Evolutionary conservation across 768 basidiomycete genomes (phyloP), one percentile per base, ranked within the genome.

Genomic region (Mycena amicta): DNA sequence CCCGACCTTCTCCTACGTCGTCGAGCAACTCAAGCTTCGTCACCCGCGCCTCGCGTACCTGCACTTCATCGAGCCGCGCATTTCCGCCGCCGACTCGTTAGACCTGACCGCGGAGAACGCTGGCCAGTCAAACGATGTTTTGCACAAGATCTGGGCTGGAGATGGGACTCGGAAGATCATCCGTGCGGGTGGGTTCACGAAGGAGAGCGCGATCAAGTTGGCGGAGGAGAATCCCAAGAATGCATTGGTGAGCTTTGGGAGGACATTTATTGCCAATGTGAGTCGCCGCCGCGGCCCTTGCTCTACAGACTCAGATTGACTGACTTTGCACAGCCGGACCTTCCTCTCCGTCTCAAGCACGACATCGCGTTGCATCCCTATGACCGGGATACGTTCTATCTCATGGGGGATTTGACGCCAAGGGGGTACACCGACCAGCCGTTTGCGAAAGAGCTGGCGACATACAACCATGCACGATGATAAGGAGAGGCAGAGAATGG

Each of bases 21-120:
- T 68, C 40, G 41, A 50, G 5, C 37, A 71, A 12, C 41, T 77
- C 41, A 64, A 59, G 20, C 52, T 66, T 12, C 55, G 56, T n/a
- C 66, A 69, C 52, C 74, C 73, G 15, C 52, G 67, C 16, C 60
- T 80, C 12, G 76, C 76, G 8, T 80, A 80, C 64, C 52, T 79
- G 3, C 75, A 77, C 63, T 50, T 72, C 30, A 63, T 69, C 23
- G 72, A 76, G 60, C 66, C 74, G 29, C 59, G 66, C 33, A n/a
- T 65, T 16, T 23, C 69, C 73, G 60, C 59, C 67, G 41, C 43
- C 51, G 43, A 30, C 12, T 18, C 3, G 28, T 13, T 60, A 12
- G 29, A n/a, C 3, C 59, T 55, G 1, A 20, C 8, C 5, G 1
- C 0, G 2, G 65, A 68, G 25, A 39, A 55, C 39, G 55, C 40